Percentiles rank a stretch among this genome's conserved stretches.
Evolutionary conservation across 768 basidiomycete genomes (phyloP).

Genomic region (Mycena leptocephala): DNA sequence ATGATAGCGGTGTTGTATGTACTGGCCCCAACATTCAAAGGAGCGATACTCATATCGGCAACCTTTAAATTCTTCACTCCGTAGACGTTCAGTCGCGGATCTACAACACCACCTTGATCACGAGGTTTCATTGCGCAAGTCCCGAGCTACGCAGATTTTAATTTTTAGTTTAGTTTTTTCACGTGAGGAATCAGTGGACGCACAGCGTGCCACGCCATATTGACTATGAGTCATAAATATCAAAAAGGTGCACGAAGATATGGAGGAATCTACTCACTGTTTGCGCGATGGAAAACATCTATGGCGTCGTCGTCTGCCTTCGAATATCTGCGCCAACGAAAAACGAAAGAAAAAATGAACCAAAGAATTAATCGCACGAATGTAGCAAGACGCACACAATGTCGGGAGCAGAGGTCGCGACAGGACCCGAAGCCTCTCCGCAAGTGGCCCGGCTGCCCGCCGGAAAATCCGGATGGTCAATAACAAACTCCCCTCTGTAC

Average conservation of each 20-base stretch:
- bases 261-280: background rate
- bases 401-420: conserved; percentile 16
- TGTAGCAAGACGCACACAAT: too few species aligned
- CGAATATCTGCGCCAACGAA: conserved; percentile 28
- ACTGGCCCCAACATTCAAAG: conserved; percentile 50
- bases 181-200: too few species aligned
- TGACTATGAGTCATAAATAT: background rate
- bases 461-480: background rate
- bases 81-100: conserved; percentile 61
- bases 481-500: conserved; percentile 29
- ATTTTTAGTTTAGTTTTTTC: background rate
- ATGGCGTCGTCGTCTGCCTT: conserved; percentile 34
- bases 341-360: too few species aligned
- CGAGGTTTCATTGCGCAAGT: conserved; percentile 67
- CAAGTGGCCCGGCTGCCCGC: conserved; percentile 13
- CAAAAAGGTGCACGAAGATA: too few species aligned
- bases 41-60: conserved; percentile 48
- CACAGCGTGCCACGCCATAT: conserved; percentile 10
- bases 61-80: conserved; percentile 61
- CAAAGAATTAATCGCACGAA: too few species aligned
- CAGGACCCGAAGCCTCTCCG: conserved; percentile 2
- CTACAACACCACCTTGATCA: conserved; percentile 63
- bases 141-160: conserved; percentile 52
- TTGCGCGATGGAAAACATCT: conserved; percentile 17
- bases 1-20: conserved; percentile 53